Percentiles rank a stretch among this genome's conserved stretches.
Conservation (phyloP, 2,329 filamentous ascomycete species). For the Cucurbitaria berberidis region DNA sequence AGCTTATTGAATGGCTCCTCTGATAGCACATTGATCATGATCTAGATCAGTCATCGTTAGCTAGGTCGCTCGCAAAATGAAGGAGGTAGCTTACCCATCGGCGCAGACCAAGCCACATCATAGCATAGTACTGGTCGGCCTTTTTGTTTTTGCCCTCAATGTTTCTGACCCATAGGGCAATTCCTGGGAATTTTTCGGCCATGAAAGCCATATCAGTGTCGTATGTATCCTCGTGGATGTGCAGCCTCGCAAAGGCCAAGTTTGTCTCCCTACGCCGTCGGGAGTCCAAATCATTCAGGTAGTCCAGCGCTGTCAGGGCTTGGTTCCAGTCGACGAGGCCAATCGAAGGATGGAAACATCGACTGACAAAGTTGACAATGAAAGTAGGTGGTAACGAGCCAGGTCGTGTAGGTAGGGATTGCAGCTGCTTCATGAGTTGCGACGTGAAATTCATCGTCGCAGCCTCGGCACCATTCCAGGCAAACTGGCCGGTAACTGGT, state of each 20-base stretch:
- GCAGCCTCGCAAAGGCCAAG: conserved; percentile 60
- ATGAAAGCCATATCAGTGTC: conserved; percentile 56
- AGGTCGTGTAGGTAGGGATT: conserved; percentile 64
- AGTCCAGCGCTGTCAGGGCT: conserved; percentile 69
- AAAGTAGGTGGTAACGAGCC: conserved; percentile 67
- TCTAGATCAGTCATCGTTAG: conserved; percentile 47
- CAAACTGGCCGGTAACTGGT: conserved; percentile 36
- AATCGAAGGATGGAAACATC: conserved; percentile 63
- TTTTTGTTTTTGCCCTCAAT: conserved; percentile 53
- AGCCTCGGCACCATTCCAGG: conserved; percentile 42
- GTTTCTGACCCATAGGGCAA: conserved; percentile 61
- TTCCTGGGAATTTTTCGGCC: conserved; percentile 59
- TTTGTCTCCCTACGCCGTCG: conserved; percentile 65
- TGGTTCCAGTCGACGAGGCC: conserved; percentile 69
- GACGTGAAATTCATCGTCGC: conserved; percentile 57
- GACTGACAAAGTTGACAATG: conserved; percentile 66
- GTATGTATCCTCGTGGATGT: conserved; percentile 57
- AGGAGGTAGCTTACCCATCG: conserved; percentile 62
- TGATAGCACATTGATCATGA: conserved; percentile 69
- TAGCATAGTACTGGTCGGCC: conserved; percentile 58
- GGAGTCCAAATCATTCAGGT: conserved; percentile 67
- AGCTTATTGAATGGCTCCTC: conserved; percentile 67
- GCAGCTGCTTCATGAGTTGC: conserved; percentile 62
- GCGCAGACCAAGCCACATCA: conserved; percentile 66
- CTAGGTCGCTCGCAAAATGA: background rate